Evolutionary conservation across 192 early-diverging fungal species (phyloP).

Genomic region (Hyaloraphidium curvatum): DNA sequence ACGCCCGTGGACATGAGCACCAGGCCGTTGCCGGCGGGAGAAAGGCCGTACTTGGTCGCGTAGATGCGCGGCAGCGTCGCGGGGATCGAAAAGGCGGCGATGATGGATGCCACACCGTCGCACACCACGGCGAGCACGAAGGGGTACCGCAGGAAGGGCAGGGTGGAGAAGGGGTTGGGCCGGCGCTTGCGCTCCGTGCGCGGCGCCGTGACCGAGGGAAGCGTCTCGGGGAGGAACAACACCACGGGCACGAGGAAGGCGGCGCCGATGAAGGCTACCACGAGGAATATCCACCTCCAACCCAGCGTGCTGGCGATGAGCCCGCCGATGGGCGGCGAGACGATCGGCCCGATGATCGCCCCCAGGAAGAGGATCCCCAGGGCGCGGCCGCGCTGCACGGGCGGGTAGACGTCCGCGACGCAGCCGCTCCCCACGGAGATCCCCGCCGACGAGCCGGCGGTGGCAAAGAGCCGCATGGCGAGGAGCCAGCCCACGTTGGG

Average conservation of each 20-base stretch:
- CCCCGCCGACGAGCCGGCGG: background rate
- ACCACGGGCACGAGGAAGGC: background rate
- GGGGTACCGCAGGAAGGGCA: background rate
- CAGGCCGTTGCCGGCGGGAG: too few relatives aligned
- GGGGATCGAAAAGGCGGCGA: background rate
- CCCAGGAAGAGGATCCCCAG: constrained; percentile 30
- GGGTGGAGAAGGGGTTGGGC: background rate
- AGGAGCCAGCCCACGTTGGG: too few relatives aligned
- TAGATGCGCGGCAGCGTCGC: too few relatives aligned
- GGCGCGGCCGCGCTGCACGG: constrained; percentile 25
- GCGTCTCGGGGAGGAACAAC: background rate
- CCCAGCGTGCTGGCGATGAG: constrained; percentile 21
- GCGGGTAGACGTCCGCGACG: constrained; percentile 27
- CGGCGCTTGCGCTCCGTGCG: too few relatives aligned
- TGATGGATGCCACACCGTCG: background rate
- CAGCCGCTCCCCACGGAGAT: constrained; percentile 8
- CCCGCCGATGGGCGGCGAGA: constrained; percentile 31
- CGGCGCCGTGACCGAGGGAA: background rate
- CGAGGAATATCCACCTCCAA: constrained; percentile 22
- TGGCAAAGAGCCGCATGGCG: background rate
- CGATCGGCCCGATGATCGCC: constrained; percentile 22
- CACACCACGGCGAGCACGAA: background rate
- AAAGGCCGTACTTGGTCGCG: too few relatives aligned
- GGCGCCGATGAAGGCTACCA: background rate
- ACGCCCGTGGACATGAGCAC: background rate